Percentiles rank a stretch among this genome's conserved stretches.
These are phyloP conservation scores for Solanum aculeatissimum DNA, from an alignment of 305 asterid genomes.

Conservation along the genomic window DNA sequence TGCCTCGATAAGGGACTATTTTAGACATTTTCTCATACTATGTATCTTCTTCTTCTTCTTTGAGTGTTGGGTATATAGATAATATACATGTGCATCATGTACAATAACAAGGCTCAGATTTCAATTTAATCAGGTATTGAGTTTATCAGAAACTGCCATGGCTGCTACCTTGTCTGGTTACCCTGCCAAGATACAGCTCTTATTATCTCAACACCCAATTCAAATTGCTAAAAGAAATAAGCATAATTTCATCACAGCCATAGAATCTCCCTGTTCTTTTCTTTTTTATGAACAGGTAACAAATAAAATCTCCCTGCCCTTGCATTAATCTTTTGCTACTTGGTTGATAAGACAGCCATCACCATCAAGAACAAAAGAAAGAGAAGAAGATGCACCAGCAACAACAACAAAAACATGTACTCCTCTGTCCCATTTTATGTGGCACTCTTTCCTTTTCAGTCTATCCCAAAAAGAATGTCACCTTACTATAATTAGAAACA, in stretches of 20 bases:
- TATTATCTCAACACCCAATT: background rate
- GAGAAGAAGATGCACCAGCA: background rate
- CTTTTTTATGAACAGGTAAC: background rate
- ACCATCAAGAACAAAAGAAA: background rate
- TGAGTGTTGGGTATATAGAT: background rate
- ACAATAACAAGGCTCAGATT: background rate
- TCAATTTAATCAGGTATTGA: background rate
- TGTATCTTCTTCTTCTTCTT: background rate
- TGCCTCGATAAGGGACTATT: background rate
- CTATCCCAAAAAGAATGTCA: too few relatives aligned
- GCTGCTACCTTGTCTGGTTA: background rate
- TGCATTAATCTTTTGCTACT: background rate
- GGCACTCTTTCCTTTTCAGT: too few relatives aligned
- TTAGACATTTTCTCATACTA: background rate
- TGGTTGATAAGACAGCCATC: background rate
- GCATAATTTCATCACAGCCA: background rate
- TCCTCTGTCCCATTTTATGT: too few relatives aligned
- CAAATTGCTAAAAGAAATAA: background rate
- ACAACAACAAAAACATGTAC: background rate
- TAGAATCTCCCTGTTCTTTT: background rate
- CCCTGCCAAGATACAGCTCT: background rate
- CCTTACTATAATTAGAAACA: too few relatives aligned
- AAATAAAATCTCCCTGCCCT: background rate
- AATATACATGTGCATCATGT: background rate
- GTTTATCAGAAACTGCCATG: background rate